phyloP scores from a whole-genome alignment of 2,329 filamentous ascomycete species.

The Waltergamsia citrina region DNA sequence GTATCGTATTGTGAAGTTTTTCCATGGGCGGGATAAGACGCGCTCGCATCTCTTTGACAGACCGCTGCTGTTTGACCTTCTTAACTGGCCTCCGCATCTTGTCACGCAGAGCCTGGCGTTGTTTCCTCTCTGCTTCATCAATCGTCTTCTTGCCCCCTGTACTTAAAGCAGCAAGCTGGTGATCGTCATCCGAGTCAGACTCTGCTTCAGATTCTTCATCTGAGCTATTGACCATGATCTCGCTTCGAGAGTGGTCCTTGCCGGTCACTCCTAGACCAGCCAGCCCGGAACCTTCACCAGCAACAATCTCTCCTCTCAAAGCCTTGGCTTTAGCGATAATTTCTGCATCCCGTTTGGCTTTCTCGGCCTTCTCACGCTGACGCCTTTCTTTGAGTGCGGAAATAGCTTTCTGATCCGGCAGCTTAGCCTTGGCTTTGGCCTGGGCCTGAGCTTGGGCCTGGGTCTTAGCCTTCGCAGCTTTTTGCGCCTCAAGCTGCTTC shows the following conservation, averaged over 20 bases:
- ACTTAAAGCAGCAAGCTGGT: slow-evolving; percentile 35
- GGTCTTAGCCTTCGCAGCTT: slow-evolving; percentile 17
- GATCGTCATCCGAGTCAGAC: slow-evolving; percentile 34
- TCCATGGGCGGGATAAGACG: slow-evolving; percentile 85
- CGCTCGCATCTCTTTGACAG: slow-evolving; percentile 88
- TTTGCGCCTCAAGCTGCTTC: slow-evolving; percentile 32
- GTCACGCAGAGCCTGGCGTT: slow-evolving; percentile 38
- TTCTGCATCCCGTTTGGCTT: slow-evolving; percentile 61
- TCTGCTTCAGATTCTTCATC: slow-evolving; percentile 66
- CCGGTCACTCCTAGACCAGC: slow-evolving; percentile 62
- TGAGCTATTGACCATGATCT: slow-evolving; percentile 83
- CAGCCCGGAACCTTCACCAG: slow-evolving; percentile 71
- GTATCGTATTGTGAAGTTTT: slow-evolving; percentile 71
- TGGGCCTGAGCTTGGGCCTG: slow-evolving; percentile 16
- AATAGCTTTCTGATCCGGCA: slow-evolving; percentile 25
- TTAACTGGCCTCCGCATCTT: slow-evolving; percentile 66
- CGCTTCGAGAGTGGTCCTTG: slow-evolving; percentile 73
- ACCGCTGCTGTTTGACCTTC: slow-evolving; percentile 71
- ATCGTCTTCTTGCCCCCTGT: slow-evolving; percentile 37
- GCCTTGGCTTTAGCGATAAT: slow-evolving; percentile 59
- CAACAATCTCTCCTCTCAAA: slow-evolving; percentile 23
- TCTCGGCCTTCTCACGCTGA: slow-evolving; percentile 65
- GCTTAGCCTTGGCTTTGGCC: slow-evolving; percentile 14
- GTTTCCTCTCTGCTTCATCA: slow-evolving; percentile 34
- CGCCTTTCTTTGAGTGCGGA: slow-evolving; percentile 58